These are phyloP conservation scores for Microglena sp. DNA, from an alignment of 139 green algal genomes.

Conservation along the genomic window DNA sequence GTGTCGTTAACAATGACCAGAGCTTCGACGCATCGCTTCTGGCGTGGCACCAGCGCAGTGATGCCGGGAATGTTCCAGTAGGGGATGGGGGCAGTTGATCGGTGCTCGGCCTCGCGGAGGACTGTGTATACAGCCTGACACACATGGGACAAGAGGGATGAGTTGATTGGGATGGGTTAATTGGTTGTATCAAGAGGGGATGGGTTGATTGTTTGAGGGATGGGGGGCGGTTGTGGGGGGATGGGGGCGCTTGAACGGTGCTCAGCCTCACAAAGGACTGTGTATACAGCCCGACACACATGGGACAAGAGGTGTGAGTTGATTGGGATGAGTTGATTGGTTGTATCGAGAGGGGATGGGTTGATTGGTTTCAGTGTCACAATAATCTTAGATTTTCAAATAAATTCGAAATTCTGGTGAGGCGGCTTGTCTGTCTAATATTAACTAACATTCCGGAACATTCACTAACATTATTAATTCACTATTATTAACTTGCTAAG, in stretches of 20 bases:
- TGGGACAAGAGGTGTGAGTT: too few relatives aligned
- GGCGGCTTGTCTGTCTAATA: too few relatives aligned
- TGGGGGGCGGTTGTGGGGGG: background rate
- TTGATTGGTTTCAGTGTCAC: too few relatives aligned
- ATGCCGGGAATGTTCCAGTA: constrained; percentile 80
- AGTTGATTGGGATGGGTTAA: background rate
- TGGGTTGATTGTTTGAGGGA: background rate
- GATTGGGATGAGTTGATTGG: too few relatives aligned
- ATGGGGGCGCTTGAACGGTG: background rate
- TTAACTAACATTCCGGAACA: too few relatives aligned
- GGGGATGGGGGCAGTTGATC: constrained; percentile 68
- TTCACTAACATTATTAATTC: too few relatives aligned
- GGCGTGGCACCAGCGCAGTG: constrained; percentile 17
- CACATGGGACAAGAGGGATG: background rate
- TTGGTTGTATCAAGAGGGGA: background rate
- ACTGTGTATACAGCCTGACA: constrained; percentile 89
- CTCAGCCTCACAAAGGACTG: background rate
- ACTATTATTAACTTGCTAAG: too few relatives aligned
- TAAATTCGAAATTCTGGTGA: too few relatives aligned
- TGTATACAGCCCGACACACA: background rate
- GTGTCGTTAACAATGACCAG: constrained; percentile 64
- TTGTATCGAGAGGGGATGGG: too few relatives aligned
- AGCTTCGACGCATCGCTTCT: constrained; percentile 39
- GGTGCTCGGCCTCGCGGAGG: constrained; percentile 87
- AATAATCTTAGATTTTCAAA: too few relatives aligned